Evolutionary conservation across 139 green algal species (phyloP).

Genomic region (Edaphochlamys debaryana): DNA sequence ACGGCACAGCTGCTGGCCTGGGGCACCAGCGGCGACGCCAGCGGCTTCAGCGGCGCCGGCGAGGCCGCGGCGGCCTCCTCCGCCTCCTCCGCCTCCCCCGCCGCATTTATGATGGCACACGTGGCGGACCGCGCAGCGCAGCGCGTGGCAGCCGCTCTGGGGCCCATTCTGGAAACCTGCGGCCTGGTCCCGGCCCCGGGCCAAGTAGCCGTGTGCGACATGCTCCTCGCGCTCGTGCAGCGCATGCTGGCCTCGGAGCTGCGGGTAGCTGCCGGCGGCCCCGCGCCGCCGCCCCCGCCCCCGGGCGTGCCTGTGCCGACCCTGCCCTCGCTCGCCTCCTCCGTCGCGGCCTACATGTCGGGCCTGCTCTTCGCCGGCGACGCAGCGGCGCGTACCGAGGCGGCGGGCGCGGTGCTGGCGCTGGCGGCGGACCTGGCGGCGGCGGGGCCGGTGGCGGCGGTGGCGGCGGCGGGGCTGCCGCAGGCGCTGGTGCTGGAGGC

Average conservation of each 20-base stretch:
- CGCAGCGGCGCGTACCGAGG: constrained; percentile 16
- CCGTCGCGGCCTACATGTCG: constrained; percentile 6
- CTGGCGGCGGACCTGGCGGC: constrained; percentile 33
- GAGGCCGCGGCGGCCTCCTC: background rate
- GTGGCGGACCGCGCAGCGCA: constrained; percentile 26
- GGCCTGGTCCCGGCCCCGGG: constrained; percentile 5
- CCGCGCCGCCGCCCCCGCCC: background rate
- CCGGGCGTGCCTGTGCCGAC: background rate
- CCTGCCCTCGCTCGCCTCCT: background rate
- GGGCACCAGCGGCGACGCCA: background rate
- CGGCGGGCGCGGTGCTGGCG: constrained; percentile 24
- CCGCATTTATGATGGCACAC: constrained; percentile 27
- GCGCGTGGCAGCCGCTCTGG: constrained; percentile 40
- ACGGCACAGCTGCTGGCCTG: constrained; percentile 21
- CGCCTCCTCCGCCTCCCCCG: background rate
- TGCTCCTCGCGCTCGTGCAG: constrained; percentile 29
- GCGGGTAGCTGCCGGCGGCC: background rate
- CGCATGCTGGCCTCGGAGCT: background rate
- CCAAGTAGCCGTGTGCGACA: constrained; percentile 21
- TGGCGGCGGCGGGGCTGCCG: constrained; percentile 10
- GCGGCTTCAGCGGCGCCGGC: constrained; percentile 37
- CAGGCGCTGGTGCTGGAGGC: constrained; percentile 13
- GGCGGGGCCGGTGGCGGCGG: constrained; percentile 11
- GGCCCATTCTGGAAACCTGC: constrained; percentile 44
- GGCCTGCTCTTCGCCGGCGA: background rate